Evolutionary conservation across 1,284 basidiomycete species (phyloP).

Genomic region (Stereum hirsutum): DNA sequence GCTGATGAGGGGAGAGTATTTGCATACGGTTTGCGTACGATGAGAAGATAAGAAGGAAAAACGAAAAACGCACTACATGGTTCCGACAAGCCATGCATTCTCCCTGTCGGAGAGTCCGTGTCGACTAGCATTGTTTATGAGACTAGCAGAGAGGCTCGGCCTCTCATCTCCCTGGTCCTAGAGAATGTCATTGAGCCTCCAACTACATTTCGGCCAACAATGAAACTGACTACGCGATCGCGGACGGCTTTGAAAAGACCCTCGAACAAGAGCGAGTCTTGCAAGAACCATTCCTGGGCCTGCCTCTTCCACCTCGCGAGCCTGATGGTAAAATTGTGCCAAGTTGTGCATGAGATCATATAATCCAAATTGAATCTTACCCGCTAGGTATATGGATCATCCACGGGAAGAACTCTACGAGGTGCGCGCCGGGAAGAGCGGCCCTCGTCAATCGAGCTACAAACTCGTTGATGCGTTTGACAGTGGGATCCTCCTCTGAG

Average conservation of each 20-base stretch:
- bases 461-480: background rate
- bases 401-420: conserved; percentile 6
- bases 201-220: background rate
- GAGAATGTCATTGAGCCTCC: background rate
- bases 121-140: conserved; percentile 5
- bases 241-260: conserved; percentile 12
- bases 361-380: background rate
- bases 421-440: conserved; percentile 1
- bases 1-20: no score
- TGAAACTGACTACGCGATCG: conserved; percentile 10
- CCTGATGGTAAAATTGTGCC: conserved; percentile 1
- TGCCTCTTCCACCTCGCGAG: conserved; percentile 19
- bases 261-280: conserved; percentile 12
- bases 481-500: background rate
- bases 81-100: conserved; percentile 9
- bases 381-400: conserved; percentile 3
- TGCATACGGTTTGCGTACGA: background rate
- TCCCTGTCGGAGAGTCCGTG: conserved; percentile 5
- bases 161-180: conserved; percentile 6
- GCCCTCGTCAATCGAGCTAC: background rate
- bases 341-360: background rate
- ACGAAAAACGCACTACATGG: conserved; percentile 8
- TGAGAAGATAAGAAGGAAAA: no score
- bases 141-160: conserved; percentile 1
- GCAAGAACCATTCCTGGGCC: conserved; percentile 9